Base-by-base conservation (phyloP, 371 early-diverging fungal genomes). In the Mucor racemosus region DNA sequence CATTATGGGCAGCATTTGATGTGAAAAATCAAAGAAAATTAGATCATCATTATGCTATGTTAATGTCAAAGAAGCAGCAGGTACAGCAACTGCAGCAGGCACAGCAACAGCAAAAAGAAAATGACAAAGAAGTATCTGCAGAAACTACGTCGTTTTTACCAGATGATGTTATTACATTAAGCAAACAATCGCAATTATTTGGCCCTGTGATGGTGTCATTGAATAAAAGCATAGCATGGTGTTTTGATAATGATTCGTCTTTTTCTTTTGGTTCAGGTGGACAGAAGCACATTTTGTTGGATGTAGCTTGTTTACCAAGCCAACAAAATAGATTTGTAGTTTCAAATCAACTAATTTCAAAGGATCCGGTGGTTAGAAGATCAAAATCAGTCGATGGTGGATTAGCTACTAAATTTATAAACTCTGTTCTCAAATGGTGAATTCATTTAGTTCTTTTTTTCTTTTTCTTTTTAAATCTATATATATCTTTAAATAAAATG, bases 311-410 rank as follows among this genome's bases (percentile, higher is more conserved):
- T 33, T 38, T 65, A 13, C 66, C 66, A 1, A 39, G 50, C 35
- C 56, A 55, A 8, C 31, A 65, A 39, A 58, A 59, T 53, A 19
- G 60, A 53, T 59, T 65, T 38, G 66, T 65, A 4, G 66, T 65
- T 13, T 65, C 65, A 9, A 65, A 65, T 39, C 58, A 65, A 6
- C 17, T 55, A 40, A 33, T 38, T 3, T 55, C 34, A 21, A 33
- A 41, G 13, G 35, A 46, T 19, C 46, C 38, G 10, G 33, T 35
- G 10, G 31, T 65, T 5, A 33, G 53, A 40, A 44, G 53, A 33
- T 65, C 66, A 17, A 65, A 65, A 17, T 65, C 66, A 21, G 46
- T 65, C n/a, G 66, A 65, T 41, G 53, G 53, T 13, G 58, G 58
- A 46, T 60, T 65, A 8, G 60, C 66, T 8, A 44, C 41, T 13